Percentiles rank a stretch among this genome's conserved stretches.
Evolutionary conservation across 805 yeast species (phyloP).

Genomic region (Helenozyma baotianmanensis): DNA sequence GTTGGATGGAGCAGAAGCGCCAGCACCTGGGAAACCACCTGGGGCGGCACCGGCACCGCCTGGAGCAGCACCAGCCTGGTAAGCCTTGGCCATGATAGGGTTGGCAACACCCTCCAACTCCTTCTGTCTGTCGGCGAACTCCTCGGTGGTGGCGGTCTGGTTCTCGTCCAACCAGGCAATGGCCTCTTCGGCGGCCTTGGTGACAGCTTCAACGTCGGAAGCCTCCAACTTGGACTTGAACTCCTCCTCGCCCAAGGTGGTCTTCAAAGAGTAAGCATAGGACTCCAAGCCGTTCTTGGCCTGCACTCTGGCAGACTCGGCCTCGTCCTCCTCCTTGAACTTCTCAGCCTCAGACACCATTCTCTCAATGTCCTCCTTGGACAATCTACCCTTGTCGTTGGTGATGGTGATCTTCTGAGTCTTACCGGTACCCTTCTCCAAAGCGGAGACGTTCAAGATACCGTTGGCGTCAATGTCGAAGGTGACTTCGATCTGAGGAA

Average conservation of each 20-base stretch:
- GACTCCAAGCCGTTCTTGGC: conserved; percentile 96
- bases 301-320: conserved; percentile 87
- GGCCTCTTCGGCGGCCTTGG: conserved; percentile 79
- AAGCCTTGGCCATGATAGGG: conserved; percentile 96
- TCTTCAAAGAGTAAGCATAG: conserved; percentile 89
- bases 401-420: conserved; percentile 95
- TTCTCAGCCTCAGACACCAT: conserved; percentile 98
- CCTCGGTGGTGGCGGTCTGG: conserved; percentile 90
- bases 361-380: conserved; percentile 95
- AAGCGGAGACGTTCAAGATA: conserved; percentile 91
- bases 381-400: conserved; percentile 97
- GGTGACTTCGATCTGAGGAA: conserved; percentile 96
- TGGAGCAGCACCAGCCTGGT: conserved; percentile 87
- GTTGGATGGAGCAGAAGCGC: conserved; percentile 31
- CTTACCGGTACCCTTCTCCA: conserved; percentile 98
- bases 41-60: conserved; percentile 53
- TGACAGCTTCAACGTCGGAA: conserved; percentile 62
- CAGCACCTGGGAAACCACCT: conserved; percentile 58
- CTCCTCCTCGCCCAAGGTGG: conserved; percentile 49
- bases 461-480: conserved; percentile 97
- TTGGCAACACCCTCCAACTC: conserved; percentile 92
- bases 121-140: conserved; percentile 88
- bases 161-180: conserved; percentile 89
- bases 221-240: conserved; percentile 62
- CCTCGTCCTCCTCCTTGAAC: conserved; percentile 56